Percentiles rank a stretch among this genome's conserved stretches.
Evolutionary conservation across 345 rosid genomes (phyloP).

Genomic region (Hirschfeldia incana): DNA sequence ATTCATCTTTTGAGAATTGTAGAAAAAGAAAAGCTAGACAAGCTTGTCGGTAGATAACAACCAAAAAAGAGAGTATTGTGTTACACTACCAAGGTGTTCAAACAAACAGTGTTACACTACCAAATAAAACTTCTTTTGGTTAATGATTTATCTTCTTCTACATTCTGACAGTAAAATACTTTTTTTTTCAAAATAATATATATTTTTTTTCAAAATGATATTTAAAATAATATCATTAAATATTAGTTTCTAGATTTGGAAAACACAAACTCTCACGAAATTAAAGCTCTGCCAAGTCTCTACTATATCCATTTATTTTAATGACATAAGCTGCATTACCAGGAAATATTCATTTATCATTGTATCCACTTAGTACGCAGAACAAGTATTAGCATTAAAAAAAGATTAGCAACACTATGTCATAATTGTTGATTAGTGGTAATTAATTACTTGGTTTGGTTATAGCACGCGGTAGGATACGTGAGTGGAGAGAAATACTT

Average conservation of each 20-base stretch:
- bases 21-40: slow-evolving; percentile 7
- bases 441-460: not conserved
- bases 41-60: slow-evolving; percentile 21
- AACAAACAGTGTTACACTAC: not conserved
- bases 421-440: not conserved
- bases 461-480: slow-evolving; percentile 86
- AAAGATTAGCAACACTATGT: not conserved
- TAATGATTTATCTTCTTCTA: slow-evolving; percentile 19
- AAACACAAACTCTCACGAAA: slow-evolving; percentile 7
- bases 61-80: not conserved
- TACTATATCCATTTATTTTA: not conserved
- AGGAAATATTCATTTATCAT: too few relatives aligned
- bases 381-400: too few relatives aligned
- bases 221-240: too few relatives aligned
- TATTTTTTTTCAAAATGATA: not conserved
- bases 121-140: slow-evolving; percentile 28
- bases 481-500: slow-evolving; percentile 89
- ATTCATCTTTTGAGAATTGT: slow-evolving; percentile 18
- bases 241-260: not conserved
- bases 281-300: not conserved
- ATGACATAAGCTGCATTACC: not conserved
- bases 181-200: not conserved
- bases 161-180: slow-evolving; percentile 9
- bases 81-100: slow-evolving; percentile 8
- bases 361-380: too few relatives aligned